Conservation (phyloP, 257 asterid species). For the Solanum corneliomulleri region DNA sequence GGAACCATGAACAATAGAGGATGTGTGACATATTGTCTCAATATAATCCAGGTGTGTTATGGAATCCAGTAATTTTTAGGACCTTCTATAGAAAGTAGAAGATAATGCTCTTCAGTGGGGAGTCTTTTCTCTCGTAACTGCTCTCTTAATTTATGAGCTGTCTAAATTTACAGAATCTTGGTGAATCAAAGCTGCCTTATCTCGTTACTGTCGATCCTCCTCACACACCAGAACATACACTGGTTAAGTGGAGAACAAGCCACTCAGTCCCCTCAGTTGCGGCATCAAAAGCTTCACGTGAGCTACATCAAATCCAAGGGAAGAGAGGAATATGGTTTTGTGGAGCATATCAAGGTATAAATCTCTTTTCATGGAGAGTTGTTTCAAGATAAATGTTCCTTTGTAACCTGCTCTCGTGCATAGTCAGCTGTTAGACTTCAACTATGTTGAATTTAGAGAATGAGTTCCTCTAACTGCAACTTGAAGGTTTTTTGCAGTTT, state of each 20-base stretch:
- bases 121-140: background rate
- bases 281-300: slow-evolving; percentile 68
- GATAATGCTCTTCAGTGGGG: background rate
- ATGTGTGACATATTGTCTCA: slow-evolving; percentile 69
- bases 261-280: slow-evolving; percentile 91
- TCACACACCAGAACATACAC: slow-evolving; percentile 37
- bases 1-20: slow-evolving; percentile 36
- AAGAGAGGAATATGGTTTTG: slow-evolving; percentile 83
- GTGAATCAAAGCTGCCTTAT: slow-evolving; percentile 45
- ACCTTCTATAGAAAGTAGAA: background rate
- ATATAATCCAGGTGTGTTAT: slow-evolving; percentile 44
- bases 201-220: slow-evolving; percentile 81
- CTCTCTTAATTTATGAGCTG: background rate
- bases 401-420: background rate
- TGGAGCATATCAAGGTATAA: slow-evolving; percentile 86
- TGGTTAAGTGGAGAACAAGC: slow-evolving; percentile 76
- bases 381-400: background rate
- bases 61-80: background rate
- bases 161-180: slow-evolving; percentile 44
- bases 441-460: background rate
- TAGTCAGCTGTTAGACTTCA: background rate
- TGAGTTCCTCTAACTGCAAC: background rate
- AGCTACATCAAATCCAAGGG: slow-evolving; percentile 70
- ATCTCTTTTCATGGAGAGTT: background rate
- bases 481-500: background rate